Evolutionary conservation across 1,284 basidiomycete species (phyloP).

Genomic region (Cryptococcus sp.): DNA sequence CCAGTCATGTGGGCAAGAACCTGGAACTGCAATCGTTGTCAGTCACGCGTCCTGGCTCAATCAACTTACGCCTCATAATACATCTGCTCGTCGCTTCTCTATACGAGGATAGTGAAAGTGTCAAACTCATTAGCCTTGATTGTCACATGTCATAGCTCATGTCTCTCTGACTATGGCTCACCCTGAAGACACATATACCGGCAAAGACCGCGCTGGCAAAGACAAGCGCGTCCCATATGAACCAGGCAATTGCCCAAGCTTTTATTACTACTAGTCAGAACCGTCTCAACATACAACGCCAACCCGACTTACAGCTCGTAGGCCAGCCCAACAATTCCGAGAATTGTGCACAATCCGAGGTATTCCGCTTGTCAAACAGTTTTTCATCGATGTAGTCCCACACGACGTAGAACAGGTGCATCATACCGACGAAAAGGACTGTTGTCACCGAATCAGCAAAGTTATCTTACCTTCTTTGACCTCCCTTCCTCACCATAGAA

Average conservation of each 20-base stretch:
- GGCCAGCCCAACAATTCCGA: slow-evolving; percentile 48
- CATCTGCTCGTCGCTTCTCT: slow-evolving; percentile 36
- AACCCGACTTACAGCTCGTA: slow-evolving; percentile 31
- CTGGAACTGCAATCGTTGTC: no score
- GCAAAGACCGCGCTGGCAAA: slow-evolving; percentile 50
- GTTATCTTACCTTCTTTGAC: neutral
- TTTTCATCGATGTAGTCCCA: slow-evolving; percentile 53
- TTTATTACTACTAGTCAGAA: neutral
- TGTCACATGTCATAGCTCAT: slow-evolving; percentile 20
- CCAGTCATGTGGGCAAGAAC: no score
- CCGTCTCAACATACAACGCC: neutral
- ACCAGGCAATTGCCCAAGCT: slow-evolving; percentile 49
- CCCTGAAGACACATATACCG: slow-evolving; percentile 49
- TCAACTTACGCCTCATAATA: slow-evolving; percentile 30
- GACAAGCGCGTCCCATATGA: slow-evolving; percentile 42
- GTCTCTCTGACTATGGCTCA: slow-evolving; percentile 16
- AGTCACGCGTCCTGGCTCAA: neutral
- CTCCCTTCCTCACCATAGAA: slow-evolving; percentile 41
- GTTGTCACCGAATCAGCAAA: slow-evolving; percentile 16
- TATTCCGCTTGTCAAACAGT: slow-evolving; percentile 51
- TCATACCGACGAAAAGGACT: slow-evolving; percentile 42
- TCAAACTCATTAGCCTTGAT: neutral
- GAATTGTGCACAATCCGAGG: slow-evolving; percentile 51
- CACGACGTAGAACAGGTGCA: slow-evolving; percentile 52
- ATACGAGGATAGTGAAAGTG: neutral